Base-by-base conservation (phyloP, 169 alveolate species). In the Cryptosporidium muris region DNA sequence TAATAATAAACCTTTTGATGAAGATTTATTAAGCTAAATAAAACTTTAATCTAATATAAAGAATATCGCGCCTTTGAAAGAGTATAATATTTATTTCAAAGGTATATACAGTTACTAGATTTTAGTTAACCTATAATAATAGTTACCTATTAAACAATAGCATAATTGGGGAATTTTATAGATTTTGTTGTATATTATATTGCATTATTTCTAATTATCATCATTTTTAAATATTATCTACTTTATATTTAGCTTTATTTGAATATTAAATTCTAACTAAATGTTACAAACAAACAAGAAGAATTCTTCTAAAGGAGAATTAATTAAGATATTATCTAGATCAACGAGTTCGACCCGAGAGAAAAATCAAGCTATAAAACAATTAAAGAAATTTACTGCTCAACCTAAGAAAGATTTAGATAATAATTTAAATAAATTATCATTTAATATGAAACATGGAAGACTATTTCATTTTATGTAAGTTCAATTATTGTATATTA, bases 281-380 rank as follows among this genome's bases (percentile, higher is more conserved):
- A 74, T 74, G 85, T 60, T 60, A 9, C 74, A 58, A 37, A 74
- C 54, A 45, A 14, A 8, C 4, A 47, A 14, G 8, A 38, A 42
- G 34, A 43, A 54, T 36, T 45, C 42, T 2, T 36, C 85, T 6
- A 74, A 74, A 54, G 54, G 74, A 0, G 85, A 74, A 36, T 36
- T 74, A 37, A 63, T 74, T 9, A 74, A 74, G 47, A 74, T 74
- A 58, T 62, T 74, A 42, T 43, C 47, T 25, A 74, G 60, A 52
- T 60, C 85, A 2, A 74, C 85, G 2, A 74, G 85, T 25, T 58
- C 68, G 7, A 74, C 85, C 5, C 54, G 85, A 34, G 85, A 74
- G 63, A 74, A 54, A 47, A 74, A 74, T 14, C 67, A 56, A 38
- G 85, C 85, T 45, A 74, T 74, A 12, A 74, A 74, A 8, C 85